Conservation (phyloP, 2,329 filamentous ascomycete genomes). For the Plectosphaerella sp. region DNA sequence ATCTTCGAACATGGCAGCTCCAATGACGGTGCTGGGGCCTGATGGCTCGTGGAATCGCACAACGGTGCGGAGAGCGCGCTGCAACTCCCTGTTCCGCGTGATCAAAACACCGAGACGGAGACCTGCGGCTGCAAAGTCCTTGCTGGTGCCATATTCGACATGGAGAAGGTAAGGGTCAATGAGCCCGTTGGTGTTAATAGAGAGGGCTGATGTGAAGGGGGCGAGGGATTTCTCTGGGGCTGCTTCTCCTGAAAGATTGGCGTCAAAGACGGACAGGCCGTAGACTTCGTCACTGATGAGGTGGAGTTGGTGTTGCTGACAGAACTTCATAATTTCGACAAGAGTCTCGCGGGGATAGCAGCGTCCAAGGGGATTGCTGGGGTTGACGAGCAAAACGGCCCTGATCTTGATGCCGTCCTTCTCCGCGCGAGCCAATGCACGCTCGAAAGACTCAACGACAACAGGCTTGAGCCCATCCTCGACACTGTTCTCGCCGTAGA, state of each 20-base stretch:
- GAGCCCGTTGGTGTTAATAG: slow-evolving; percentile 34
- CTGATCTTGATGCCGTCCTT: slow-evolving; percentile 31
- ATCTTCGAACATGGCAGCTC: slow-evolving; percentile 40
- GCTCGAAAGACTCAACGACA: slow-evolving; percentile 40
- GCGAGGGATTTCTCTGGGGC: slow-evolving; percentile 16
- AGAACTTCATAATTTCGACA: slow-evolving; percentile 41
- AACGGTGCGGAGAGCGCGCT: slow-evolving; percentile 28
- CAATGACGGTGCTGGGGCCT: slow-evolving; percentile 36
- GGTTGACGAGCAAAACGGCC: slow-evolving; percentile 47
- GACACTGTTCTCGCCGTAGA: slow-evolving; percentile 39
- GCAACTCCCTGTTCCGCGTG: slow-evolving; percentile 26
- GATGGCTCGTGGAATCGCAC: slow-evolving; percentile 43
- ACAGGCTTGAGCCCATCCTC: slow-evolving; percentile 37
- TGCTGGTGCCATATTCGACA: slow-evolving; percentile 39
- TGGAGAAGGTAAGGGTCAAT: slow-evolving; percentile 46
- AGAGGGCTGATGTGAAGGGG: slow-evolving; percentile 44
- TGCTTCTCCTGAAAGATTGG: slow-evolving; percentile 4
- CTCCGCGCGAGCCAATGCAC: slow-evolving; percentile 28
- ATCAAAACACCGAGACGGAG: slow-evolving; percentile 45
- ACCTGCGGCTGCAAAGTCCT: slow-evolving; percentile 50
- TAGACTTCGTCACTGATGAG: slow-evolving; percentile 57
- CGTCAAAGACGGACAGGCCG: slow-evolving; percentile 43
- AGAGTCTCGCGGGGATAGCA: slow-evolving; percentile 41
- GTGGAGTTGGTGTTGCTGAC: slow-evolving; percentile 43
- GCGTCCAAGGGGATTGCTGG: slow-evolving; percentile 45